phyloP scores from a whole-genome alignment of 2,329 filamentous ascomycete genomes.

The Nemania sp. region DNA sequence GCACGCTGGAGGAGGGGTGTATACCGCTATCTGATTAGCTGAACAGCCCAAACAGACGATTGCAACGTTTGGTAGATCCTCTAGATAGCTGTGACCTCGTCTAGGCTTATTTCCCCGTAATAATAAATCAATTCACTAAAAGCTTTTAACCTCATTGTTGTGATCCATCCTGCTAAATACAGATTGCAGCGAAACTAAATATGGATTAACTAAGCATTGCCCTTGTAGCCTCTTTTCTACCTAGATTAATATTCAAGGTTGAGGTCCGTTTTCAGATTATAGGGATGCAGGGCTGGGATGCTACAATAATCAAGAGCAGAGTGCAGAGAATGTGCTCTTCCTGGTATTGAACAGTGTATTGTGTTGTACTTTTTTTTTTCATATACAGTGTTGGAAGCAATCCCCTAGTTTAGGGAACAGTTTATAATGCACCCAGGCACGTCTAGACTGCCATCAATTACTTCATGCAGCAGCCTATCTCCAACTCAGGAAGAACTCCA shows the following conservation, averaged over 20 bases:
- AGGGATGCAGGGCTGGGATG: too few relatives aligned
- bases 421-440: slow-evolving; percentile 13
- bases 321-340: background rate
- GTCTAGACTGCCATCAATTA: slow-evolving; percentile 5
- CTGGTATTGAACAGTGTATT: slow-evolving; percentile 16
- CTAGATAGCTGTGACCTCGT: background rate
- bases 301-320: background rate
- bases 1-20: background rate
- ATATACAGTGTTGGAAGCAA: slow-evolving; percentile 25
- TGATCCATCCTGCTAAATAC: background rate
- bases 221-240: background rate
- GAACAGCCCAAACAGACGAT: background rate
- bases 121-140: background rate
- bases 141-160: background rate
- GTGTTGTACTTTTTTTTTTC: slow-evolving; percentile 15
- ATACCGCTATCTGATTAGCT: slow-evolving; percentile 8
- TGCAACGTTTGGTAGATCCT: background rate
- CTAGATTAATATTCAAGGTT: background rate
- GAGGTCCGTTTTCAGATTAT: background rate
- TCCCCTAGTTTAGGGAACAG: background rate
- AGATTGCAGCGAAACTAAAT: background rate
- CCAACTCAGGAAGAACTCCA: background rate
- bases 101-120: background rate
- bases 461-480: background rate
- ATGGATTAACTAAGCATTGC: background rate